phyloP scores from a whole-genome alignment of 345 rosid species.

The Salix viminalis region DNA sequence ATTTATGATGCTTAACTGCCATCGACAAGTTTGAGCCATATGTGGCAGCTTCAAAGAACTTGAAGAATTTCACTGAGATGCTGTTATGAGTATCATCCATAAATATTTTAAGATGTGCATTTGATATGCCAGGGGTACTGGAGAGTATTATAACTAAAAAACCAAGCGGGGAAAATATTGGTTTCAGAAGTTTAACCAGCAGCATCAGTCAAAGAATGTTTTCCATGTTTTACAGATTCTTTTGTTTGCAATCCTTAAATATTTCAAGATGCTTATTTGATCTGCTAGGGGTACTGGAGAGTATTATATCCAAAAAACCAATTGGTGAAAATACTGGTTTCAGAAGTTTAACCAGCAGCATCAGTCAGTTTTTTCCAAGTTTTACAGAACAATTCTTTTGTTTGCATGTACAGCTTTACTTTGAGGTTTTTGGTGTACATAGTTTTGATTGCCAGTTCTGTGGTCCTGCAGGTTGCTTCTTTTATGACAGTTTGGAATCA shows the following conservation, averaged over 20 bases:
- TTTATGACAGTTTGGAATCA: conserved; percentile 93
- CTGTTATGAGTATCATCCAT: not conserved
- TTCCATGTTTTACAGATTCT: not conserved
- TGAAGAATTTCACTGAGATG: not conserved
- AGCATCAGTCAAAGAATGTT: not conserved
- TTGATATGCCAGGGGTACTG: not conserved
- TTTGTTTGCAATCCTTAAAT: not conserved
- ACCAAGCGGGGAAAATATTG: not conserved
- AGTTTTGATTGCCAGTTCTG: conserved; percentile 8
- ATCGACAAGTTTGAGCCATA: not conserved
- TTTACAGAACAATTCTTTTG: not conserved
- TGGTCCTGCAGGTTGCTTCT: conserved; percentile 75
- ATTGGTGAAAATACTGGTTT: not conserved
- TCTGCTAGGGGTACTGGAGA: not conserved
- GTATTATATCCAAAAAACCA: not conserved
- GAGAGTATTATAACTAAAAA: not conserved
- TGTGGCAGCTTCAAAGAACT: not conserved
- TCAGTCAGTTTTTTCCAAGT: not conserved
- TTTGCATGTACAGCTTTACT: not conserved
- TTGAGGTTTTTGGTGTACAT: not conserved
- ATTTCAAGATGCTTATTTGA: not conserved
- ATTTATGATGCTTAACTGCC: not conserved
- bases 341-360: not conserved
- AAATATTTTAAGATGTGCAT: not conserved
- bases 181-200: not conserved